Evolutionary conservation across 2,329 filamentous ascomycete genomes (phyloP).

Genomic region (Byssoonygena ceratinophila): DNA sequence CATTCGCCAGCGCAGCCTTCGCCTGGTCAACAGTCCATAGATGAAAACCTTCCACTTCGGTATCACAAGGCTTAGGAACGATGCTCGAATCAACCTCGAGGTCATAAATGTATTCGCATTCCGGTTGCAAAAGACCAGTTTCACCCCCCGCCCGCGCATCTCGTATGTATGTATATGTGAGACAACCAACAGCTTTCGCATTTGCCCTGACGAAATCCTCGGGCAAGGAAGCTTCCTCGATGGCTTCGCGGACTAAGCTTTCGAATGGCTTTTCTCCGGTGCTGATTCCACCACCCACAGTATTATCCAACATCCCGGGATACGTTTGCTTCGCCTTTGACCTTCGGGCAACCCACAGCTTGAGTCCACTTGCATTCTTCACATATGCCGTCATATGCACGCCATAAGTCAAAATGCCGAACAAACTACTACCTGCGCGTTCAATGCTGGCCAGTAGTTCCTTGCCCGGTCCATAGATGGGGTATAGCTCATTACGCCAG

Average conservation of each 20-base stretch:
- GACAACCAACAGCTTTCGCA: constrained; percentile 52
- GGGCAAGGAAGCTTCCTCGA: constrained; percentile 77
- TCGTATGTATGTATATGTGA: constrained; percentile 78
- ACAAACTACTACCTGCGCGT: constrained; percentile 59
- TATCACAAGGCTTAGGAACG: constrained; percentile 66
- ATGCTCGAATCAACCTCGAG: constrained; percentile 61
- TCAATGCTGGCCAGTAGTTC: constrained; percentile 62
- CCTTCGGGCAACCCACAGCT: constrained; percentile 75
- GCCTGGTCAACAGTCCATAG: constrained; percentile 70
- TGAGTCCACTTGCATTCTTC: constrained; percentile 48
- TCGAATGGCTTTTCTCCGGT: constrained; percentile 72
- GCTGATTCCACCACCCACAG: constrained; percentile 75
- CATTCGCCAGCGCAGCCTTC: constrained; percentile 54
- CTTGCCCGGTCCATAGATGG: constrained; percentile 55
- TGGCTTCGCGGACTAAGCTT: constrained; percentile 71
- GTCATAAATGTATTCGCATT: constrained; percentile 87
- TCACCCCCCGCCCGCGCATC: constrained; percentile 69
- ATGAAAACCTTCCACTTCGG: constrained; percentile 78
- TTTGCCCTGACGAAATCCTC: constrained; percentile 55
- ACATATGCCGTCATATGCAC: constrained; percentile 72
- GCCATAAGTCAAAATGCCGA: constrained; percentile 68
- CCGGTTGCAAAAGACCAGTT: constrained; percentile 71
- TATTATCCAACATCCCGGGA: constrained; percentile 86
- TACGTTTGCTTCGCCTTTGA: constrained; percentile 74
- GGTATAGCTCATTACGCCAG: constrained; percentile 74